Base-by-base conservation (phyloP, 768 basidiomycete species). In the Hemileccinum impolitum region DNA sequence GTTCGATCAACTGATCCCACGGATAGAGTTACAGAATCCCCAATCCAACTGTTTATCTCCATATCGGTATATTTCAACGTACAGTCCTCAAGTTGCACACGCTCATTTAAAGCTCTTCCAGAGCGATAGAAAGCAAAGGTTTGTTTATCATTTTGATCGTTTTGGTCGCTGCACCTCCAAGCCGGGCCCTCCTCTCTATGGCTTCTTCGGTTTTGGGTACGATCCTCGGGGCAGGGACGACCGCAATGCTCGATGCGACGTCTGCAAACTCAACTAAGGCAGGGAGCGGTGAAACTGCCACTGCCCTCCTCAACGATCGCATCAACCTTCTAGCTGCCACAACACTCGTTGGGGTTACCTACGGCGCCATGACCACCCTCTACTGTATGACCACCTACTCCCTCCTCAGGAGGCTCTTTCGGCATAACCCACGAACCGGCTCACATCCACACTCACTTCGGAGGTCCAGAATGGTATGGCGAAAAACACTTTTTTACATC, bases 401-500 rank as follows among this genome's bases (percentile, higher is more conserved):
- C 19, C 58, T 64, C 18, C 15, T 65, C 48, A 64, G 45, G 40
- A 63, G 51, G 13, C n/a, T 65, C 1, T 13, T 43, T 48, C 51
- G 42, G 8, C 57, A 41, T 39, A 40, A 43, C 19, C 1, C 31
- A 23, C 53, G 49, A 31, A 38, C 31, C 5, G 47, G 50, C 0
- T 50, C 48, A 0, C 45, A 60, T 38, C 42, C 57, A 18, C 43
- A 44, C 17, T 48, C 47, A 3, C 35, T 45, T 32, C 31, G 6
- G 15, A 51, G 36, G 23, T 43, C 47, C 9, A 43, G 41, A 21
- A 13, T 19, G 5, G 47, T 47, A 18, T 41, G 47, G 53, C 52
- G 49, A 46, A 64, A 56, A 40, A 65, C 54, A 13, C 26, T 61
- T n/a, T 63, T 64, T 28, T 60, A 65, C 42, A 45, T 69, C 40